Conservation (phyloP, 23 red algal genomes). For the Gracilaria vermiculophylla region DNA sequence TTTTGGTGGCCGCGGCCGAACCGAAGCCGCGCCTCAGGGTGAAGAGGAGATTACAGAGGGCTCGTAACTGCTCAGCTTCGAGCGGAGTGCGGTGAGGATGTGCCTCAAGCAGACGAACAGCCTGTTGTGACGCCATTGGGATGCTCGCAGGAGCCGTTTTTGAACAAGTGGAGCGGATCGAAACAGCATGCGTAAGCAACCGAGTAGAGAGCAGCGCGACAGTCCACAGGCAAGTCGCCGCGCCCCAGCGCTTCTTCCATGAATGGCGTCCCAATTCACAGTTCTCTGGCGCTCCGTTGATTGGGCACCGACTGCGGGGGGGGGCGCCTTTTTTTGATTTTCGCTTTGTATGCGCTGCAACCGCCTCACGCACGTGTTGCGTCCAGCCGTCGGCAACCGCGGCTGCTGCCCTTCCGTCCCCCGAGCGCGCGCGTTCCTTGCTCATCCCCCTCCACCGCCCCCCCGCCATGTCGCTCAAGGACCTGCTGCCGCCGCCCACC, state of each 20-base stretch:
- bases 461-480: background rate
- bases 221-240: conserved; percentile 25
- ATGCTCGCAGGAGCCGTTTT: conserved; percentile 41
- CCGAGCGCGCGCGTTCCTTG: too few relatives aligned
- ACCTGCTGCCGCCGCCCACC: conserved; percentile 44
- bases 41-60: conserved; percentile 32
- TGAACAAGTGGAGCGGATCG: conserved; percentile 30
- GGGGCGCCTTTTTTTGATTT: conserved; percentile 21
- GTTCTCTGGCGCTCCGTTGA: too few relatives aligned
- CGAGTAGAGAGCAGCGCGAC: conserved; percentile 22
- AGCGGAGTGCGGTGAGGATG: conserved; percentile 70
- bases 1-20: conserved; percentile 34
- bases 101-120: conserved; percentile 36
- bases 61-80: conserved; percentile 63
- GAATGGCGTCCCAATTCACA: background rate
- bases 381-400: too few relatives aligned
- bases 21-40: conserved; percentile 25
- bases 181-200: conserved; percentile 29
- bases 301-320: background rate
- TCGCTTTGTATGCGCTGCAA: background rate
- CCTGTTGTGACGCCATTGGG: conserved; percentile 29
- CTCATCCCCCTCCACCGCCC: background rate
- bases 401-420: too few relatives aligned
- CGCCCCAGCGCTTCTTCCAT: conserved; percentile 31
- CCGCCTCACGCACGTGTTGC: background rate